Evolutionary conservation across 805 yeast genomes (phyloP), one percentile per base, ranked within the genome.

Genomic region (Candida michaelii): DNA sequence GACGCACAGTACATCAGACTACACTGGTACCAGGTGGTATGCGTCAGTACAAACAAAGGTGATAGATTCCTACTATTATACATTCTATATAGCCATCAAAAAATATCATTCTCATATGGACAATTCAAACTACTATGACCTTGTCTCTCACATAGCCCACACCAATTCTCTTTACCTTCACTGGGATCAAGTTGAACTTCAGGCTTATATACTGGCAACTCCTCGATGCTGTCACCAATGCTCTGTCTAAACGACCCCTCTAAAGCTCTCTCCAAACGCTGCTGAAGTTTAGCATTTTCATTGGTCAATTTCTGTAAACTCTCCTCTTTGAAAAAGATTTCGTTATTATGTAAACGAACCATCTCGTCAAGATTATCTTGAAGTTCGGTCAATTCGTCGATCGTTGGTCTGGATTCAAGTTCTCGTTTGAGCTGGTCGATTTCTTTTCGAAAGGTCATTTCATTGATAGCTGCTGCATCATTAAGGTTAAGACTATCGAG

Each of bases 101-200:
- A 78, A 45, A 75, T 65, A 49, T 79, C 83, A 50, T 78, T 77
- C 51, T 83, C 95, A 58, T 79, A 89, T 0, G 97, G 97, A 63
- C 99, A 91, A 43, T 89, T 89, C 23, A 82, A 71, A 49, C 93
- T 85, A 36, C 81, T 83, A 58, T 91, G 99, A 0, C 98, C 99
- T 34, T 79, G 82, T 42, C 88, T 70, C 60, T 91, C 98, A 65
- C 99, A 91, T 40, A 89, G 69, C 0, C 95, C 96, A 66, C 99
- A 91, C 96, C 97, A 91, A 48, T 79, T 73, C 19, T 67, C 67
- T 33, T 90, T 73, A 1, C 96, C 96, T 2, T 79, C 80, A 0
- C 89, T 72, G 0, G 90, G 85, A 58, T 88, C 93, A 11, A 63
- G 56, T 15, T 63, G 60, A 1, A 52, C 58, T 3, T 67, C 65